A percentile compares a stretch with the other conserved stretches of the same genome.
Conservation (phyloP, 2,329 filamentous ascomycete species). For the Monosporascus sp. region DNA sequence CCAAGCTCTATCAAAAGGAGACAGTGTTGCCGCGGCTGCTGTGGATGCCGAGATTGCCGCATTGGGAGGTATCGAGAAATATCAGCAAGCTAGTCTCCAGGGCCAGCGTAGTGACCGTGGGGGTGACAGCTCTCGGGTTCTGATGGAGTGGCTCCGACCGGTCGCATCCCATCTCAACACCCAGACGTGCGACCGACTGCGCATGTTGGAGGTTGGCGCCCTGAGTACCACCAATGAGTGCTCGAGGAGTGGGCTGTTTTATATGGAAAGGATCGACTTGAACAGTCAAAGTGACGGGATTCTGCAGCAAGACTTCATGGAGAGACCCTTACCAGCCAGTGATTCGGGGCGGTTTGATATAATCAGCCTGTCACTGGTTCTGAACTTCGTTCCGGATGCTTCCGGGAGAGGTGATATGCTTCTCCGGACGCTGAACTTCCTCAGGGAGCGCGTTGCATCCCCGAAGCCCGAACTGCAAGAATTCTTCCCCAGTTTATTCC, state of each 20-base stretch:
- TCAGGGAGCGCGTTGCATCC: slow-evolving; percentile 36
- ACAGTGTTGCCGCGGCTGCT: slow-evolving; percentile 39
- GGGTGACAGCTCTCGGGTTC: slow-evolving; percentile 59
- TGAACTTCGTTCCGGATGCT: slow-evolving; percentile 88
- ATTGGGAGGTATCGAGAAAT: slow-evolving; percentile 56
- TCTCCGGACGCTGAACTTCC: slow-evolving; percentile 64
- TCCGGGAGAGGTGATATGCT: slow-evolving; percentile 79
- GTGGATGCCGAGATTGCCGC: slow-evolving; percentile 50
- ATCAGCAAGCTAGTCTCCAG: slow-evolving; percentile 64
- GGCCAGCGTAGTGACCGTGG: slow-evolving; percentile 62
- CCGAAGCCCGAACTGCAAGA: slow-evolving; percentile 19
- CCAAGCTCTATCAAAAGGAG: slow-evolving; percentile 51
- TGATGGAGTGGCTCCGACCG: slow-evolving; percentile 57
- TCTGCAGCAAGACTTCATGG: slow-evolving; percentile 88
- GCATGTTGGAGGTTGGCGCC: slow-evolving; percentile 84
- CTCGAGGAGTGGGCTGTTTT: slow-evolving; percentile 64
- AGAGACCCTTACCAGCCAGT: slow-evolving; percentile 64
- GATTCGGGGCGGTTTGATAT: slow-evolving; percentile 72
- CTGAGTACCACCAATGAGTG: slow-evolving; percentile 81
- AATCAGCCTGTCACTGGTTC: slow-evolving; percentile 83
- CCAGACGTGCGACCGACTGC: slow-evolving; percentile 32
- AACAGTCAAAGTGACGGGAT: slow-evolving; percentile 82
- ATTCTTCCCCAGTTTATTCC: slow-evolving; percentile 68
- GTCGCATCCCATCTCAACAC: slow-evolving; percentile 20
- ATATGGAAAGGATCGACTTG: slow-evolving; percentile 80